These are phyloP conservation scores for Paracoccidioides brasiliensis DNA, from an alignment of 2,329 filamentous ascomycete species.

Conservation along the genomic window DNA sequence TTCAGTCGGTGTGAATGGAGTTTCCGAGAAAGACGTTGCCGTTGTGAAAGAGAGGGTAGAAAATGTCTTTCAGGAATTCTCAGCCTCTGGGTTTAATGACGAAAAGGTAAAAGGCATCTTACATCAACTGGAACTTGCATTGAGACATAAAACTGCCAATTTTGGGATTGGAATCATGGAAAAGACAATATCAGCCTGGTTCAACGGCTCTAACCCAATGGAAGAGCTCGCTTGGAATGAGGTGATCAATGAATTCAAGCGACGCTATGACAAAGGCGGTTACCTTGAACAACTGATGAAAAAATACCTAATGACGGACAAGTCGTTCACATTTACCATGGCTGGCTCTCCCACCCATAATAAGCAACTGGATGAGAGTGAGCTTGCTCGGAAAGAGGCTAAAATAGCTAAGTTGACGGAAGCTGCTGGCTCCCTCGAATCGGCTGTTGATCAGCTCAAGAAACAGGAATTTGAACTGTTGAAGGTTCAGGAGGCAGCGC, in stretches of 20 bases:
- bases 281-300: constrained; percentile 78
- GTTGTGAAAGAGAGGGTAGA: constrained; percentile 64
- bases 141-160: constrained; percentile 93
- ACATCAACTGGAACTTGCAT: constrained; percentile 80
- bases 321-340: constrained; percentile 89
- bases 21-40: constrained; percentile 63
- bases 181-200: constrained; percentile 82
- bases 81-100: constrained; percentile 68
- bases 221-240: constrained; percentile 86
- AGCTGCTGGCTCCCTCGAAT: constrained; percentile 55
- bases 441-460: constrained; percentile 59
- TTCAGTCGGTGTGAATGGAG: constrained; percentile 82
- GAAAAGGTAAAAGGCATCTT: constrained; percentile 87
- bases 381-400: constrained; percentile 56
- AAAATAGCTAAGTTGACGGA: constrained; percentile 61
- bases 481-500: constrained; percentile 69
- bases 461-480: constrained; percentile 69
- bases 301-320: constrained; percentile 80
- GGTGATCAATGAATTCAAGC: constrained; percentile 69
- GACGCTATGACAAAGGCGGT: constrained; percentile 56
- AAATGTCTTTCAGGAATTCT: constrained; percentile 56
- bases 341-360: constrained; percentile 64
- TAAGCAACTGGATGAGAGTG: constrained; percentile 61
- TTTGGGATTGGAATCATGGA: constrained; percentile 89
- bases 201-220: constrained; percentile 88